A percentile compares a stretch with the other conserved stretches of the same genome.
Conservation (phyloP, 148 eudicot species). For the Vaccinium vitisidaea region DNA sequence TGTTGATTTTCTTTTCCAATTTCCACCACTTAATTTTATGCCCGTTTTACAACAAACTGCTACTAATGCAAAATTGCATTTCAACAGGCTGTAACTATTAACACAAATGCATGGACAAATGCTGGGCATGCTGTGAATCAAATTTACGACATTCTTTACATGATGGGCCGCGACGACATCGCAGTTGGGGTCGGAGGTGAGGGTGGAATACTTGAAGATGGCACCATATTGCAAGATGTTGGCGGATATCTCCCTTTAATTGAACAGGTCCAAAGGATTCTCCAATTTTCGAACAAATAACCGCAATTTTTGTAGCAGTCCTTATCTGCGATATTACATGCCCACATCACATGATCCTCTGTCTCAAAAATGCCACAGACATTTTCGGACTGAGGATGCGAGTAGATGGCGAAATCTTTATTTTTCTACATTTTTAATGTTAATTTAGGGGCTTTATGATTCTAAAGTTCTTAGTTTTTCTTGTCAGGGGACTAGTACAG, state of each 20-base stretch:
- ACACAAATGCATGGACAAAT: conserved; percentile 70
- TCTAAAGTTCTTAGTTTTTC: neutral
- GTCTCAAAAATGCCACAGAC: neutral
- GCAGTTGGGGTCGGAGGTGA: conserved; percentile 89
- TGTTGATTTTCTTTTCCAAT: neutral
- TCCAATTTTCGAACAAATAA: neutral
- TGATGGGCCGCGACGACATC: conserved; percentile 90
- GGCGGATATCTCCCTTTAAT: conserved; percentile 85
- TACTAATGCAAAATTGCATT: neutral
- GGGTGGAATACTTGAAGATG: conserved; percentile 70
- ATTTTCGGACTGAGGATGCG: neutral
- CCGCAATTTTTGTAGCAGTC: neutral
- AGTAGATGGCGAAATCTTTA: neutral
- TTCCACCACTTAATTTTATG: neutral
- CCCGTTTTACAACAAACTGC: neutral
- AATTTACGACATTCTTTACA: conserved; percentile 72
- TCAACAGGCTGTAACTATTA: conserved; percentile 70
- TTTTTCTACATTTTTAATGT: neutral
- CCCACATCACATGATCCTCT: neutral
- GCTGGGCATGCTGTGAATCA: conserved; percentile 91
- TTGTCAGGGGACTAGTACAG: conserved; percentile 60
- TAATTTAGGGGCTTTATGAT: neutral
- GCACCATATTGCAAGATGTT: conserved; percentile 63
- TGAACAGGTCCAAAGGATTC: conserved; percentile 25
- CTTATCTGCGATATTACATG: neutral